These are phyloP conservation scores for Leishmania gerbilli DNA, from an alignment of 208 protist genomes.

Conservation along the genomic window DNA sequence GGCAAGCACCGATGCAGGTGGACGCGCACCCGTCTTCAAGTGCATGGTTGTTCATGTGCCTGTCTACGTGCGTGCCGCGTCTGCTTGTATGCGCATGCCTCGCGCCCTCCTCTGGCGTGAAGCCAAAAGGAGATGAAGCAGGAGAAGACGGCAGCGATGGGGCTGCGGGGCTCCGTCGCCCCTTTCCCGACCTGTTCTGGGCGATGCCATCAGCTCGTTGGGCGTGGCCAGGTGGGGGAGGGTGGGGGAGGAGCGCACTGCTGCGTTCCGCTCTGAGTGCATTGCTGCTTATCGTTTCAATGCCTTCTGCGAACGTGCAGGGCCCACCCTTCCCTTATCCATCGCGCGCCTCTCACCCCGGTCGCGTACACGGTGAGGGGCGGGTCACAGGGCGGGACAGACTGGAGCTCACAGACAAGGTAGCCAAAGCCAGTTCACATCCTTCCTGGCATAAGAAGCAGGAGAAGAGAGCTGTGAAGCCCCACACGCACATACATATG, in stretches of 20 bases:
- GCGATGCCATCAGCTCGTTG: not conserved
- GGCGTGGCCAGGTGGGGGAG: not conserved
- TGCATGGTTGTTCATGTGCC: not conserved
- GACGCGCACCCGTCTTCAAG: not conserved
- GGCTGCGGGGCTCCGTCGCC: not conserved
- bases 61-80: not conserved
- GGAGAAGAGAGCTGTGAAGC: not conserved
- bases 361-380: too few species aligned
- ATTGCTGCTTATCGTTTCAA: not conserved
- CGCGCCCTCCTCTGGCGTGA: not conserved
- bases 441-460: not conserved
- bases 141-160: not conserved
- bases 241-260: too few species aligned
- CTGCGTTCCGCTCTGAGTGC: not conserved
- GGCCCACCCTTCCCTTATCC: not conserved
- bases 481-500: not conserved
- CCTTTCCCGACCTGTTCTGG: not conserved
- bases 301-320: not conserved
- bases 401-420: not conserved
- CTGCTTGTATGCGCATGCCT: not conserved
- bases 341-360: not conserved
- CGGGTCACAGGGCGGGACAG: not conserved
- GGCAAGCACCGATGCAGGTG: not conserved
- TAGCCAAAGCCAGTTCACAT: not conserved
- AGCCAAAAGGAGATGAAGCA: not conserved